A percentile compares a stretch with the other conserved stretches of the same genome.
phyloP scores from a whole-genome alignment of 2,329 filamentous ascomycete genomes.

The Cladosporium sp. region DNA sequence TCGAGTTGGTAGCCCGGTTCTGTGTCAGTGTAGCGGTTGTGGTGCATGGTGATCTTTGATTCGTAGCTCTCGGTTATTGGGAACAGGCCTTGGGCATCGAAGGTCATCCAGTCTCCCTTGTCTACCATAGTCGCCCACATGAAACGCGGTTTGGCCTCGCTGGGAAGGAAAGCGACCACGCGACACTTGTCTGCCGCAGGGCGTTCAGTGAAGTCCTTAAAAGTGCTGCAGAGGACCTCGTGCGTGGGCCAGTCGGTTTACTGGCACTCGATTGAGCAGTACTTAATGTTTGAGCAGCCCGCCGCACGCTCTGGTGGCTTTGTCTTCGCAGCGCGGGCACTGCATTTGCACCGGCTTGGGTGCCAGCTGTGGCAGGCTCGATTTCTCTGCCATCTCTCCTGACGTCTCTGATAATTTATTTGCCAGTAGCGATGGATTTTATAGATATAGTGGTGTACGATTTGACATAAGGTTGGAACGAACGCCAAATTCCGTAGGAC shows the following conservation, averaged over 20 bases:
- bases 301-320: background rate
- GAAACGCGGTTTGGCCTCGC: slow-evolving; percentile 10
- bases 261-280: slow-evolving; percentile 20
- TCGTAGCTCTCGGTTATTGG: background rate
- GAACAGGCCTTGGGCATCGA: background rate
- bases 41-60: background rate
- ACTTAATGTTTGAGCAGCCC: slow-evolving; percentile 14
- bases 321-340: slow-evolving; percentile 13
- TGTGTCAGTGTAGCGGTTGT: too few species aligned
- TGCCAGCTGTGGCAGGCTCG: too few species aligned
- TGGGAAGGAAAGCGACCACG: slow-evolving; percentile 3
- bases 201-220: slow-evolving; percentile 1
- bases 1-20: background rate
- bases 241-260: slow-evolving; percentile 13
- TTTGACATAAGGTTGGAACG: too few species aligned
- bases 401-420: too few species aligned
- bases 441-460: too few species aligned
- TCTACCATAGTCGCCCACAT: slow-evolving; percentile 8
- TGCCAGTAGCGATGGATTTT: too few species aligned
- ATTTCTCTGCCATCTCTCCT: too few species aligned
- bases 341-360: too few species aligned
- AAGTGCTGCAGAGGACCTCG: slow-evolving; percentile 15
- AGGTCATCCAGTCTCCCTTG: background rate
- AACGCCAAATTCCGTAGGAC: too few species aligned
- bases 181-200: background rate